Base-by-base conservation (phyloP, 139 green algal species). In the Zygnema circumcarinatum region DNA sequence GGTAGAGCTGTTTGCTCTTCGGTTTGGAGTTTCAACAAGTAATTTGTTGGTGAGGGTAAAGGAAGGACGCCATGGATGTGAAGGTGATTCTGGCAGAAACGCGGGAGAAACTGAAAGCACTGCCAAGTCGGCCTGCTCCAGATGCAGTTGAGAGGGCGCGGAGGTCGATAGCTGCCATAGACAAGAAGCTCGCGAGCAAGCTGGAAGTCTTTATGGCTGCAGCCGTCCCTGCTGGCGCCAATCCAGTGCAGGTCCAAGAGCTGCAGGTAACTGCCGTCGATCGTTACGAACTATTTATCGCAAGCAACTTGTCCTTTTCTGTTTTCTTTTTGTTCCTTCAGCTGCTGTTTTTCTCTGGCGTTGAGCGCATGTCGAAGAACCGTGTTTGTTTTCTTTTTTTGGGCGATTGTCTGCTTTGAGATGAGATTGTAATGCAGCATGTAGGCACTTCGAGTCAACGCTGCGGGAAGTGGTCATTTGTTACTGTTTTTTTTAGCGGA, bases 31-130 rank as follows among this genome's bases (percentile, higher is more conserved):
- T n/a, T n/a, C n/a, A n/a, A n/a, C n/a, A n/a, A n/a, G n/a, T n/a
- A n/a, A n/a, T n/a, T n/a, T n/a, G n/a, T n/a, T n/a, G n/a, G n/a
- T n/a, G n/a, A n/a, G n/a, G n/a, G n/a, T n/a, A n/a, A n/a, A n/a
- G n/a, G n/a, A n/a, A n/a, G n/a, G n/a, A n/a, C 47, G 47, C 47
- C 47, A 62, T 62, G 47, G 69, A 78, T 41, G 11, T 78, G 69
- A 39, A 78, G 69, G 16, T 25, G 3, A 3, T 41, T 16, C 69
- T 78, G 69, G 69, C 3, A 16, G 69, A 78, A 16, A 41, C 69
- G 16, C 69, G 69, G 35, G 11, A 78, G 69, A 39, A 41, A 20
- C 16, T 78, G 16, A 41, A 78, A 20, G 69, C 35, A 7, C 69
- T 78, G 16, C 35, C 35, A n/a, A 22, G 7, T n/a, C 35, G 69